Conservation (phyloP, 2,329 filamentous ascomycete genomes). For the Sodiomyces alkalinus region DNA sequence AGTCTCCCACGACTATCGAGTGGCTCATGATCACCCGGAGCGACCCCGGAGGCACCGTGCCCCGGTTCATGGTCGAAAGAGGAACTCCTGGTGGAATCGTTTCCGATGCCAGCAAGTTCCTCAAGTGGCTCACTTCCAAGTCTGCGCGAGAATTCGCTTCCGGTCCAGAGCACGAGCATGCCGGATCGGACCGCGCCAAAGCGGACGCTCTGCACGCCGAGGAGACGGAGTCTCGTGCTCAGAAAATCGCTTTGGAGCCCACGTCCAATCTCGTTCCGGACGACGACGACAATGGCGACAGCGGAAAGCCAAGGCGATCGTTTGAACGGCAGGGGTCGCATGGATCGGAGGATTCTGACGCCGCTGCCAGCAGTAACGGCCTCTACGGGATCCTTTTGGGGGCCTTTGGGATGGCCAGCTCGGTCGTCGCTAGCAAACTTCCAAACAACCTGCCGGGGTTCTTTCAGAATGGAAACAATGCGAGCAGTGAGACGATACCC, state of each 20-base stretch:
- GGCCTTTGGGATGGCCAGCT: slow-evolving; percentile 34
- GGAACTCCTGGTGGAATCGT: slow-evolving; percentile 72
- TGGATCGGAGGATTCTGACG: neutral
- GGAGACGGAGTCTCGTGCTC: slow-evolving; percentile 13
- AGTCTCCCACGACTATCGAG: slow-evolving; percentile 42
- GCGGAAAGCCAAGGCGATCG: neutral
- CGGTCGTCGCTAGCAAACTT: slow-evolving; percentile 25
- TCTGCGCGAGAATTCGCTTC: slow-evolving; percentile 18
- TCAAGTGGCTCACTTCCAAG: slow-evolving; percentile 51
- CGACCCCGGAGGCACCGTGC: slow-evolving; percentile 78
- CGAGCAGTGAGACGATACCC: slow-evolving; percentile 13
- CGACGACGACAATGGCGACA: slow-evolving; percentile 3
- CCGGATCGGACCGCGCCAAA: slow-evolving; percentile 6
- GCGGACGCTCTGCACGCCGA: slow-evolving; percentile 14
- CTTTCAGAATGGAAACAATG: slow-evolving; percentile 9
- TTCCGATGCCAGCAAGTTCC: slow-evolving; percentile 63
- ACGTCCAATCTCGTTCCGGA: slow-evolving; percentile 14
- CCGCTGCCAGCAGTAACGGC: slow-evolving; percentile 25
- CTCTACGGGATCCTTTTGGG: slow-evolving; percentile 41
- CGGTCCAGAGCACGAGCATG: slow-evolving; percentile 3
- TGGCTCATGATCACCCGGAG: slow-evolving; percentile 90
- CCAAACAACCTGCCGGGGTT: slow-evolving; percentile 16
- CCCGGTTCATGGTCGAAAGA: slow-evolving; percentile 80
- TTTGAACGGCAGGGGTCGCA: neutral
- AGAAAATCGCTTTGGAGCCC: slow-evolving; percentile 15